A percentile compares a stretch with the other conserved stretches of the same genome.
Conservation (phyloP, 75 land plant species). For the Selaginella moellendorffii region DNA sequence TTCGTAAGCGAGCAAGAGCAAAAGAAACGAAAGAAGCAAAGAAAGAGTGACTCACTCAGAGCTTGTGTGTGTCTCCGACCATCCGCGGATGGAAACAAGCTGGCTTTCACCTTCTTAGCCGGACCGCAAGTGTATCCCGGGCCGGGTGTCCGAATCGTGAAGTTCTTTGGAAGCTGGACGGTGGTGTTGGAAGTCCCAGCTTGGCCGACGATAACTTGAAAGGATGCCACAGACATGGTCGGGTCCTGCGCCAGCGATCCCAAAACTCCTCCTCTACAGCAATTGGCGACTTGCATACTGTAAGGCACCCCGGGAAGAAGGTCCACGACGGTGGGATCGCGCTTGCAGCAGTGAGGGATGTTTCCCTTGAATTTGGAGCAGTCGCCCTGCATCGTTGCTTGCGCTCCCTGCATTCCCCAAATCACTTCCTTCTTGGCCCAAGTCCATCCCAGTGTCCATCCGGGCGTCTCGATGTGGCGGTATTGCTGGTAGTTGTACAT, state of each 20-base stretch:
- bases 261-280: conserved; percentile 70
- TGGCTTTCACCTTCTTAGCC: conserved; percentile 41
- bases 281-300: conserved; percentile 53
- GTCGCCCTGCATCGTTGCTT: conserved; percentile 52
- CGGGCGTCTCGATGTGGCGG: conserved; percentile 65
- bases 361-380: conserved; percentile 36
- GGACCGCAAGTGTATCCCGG: conserved; percentile 83
- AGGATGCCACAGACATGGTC: conserved; percentile 35
- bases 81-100: conserved; percentile 35
- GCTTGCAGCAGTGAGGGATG: conserved; percentile 43
- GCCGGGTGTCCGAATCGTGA: conserved; percentile 55
- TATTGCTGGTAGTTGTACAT: conserved; percentile 76
- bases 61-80: conserved; percentile 64
- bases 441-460: conserved; percentile 73
- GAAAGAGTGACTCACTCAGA: conserved; percentile 37
- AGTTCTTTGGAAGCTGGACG: conserved; percentile 33
- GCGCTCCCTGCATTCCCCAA: conserved; percentile 64
- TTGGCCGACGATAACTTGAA: conserved; percentile 50
- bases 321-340: conserved; percentile 34
- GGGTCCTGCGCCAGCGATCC: conserved; percentile 62
- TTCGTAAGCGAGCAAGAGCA: background rate
- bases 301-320: conserved; percentile 39
- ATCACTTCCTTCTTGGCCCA: conserved; percentile 79
- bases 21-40: no score
- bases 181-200: conserved; percentile 40